phyloP scores from a whole-genome alignment of 768 basidiomycete species.

The Lanmaoa pseudosensibilis region DNA sequence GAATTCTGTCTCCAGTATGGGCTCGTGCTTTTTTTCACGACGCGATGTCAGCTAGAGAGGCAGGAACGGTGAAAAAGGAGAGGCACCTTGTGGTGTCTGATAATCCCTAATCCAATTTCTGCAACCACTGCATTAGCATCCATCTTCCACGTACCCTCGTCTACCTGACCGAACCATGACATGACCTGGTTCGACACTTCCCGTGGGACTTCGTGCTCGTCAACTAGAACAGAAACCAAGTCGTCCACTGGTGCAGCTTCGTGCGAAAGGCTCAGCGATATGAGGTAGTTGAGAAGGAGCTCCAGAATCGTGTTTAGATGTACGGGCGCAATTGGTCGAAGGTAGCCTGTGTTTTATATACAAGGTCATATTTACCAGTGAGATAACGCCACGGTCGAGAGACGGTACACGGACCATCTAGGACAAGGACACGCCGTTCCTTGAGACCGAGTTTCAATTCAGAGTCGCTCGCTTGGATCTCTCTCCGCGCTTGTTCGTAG shows the following conservation, averaged over 20 bases:
- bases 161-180: slow-evolving; percentile 75
- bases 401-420: slow-evolving; percentile 51
- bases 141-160: slow-evolving; percentile 62
- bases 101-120: slow-evolving; percentile 75
- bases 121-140: slow-evolving; percentile 59
- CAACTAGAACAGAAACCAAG: slow-evolving; percentile 59
- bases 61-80: neutral
- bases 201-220: slow-evolving; percentile 70
- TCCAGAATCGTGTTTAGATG: slow-evolving; percentile 74
- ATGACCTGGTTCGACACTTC: slow-evolving; percentile 68
- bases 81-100: slow-evolving; percentile 59
- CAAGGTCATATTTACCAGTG: neutral
- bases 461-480: slow-evolving; percentile 79
- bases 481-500: slow-evolving; percentile 58
- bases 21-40: slow-evolving; percentile 47
- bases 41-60: neutral
- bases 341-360: slow-evolving; percentile 46
- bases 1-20: slow-evolving; percentile 57
- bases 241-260: slow-evolving; percentile 55
- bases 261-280: slow-evolving; percentile 58
- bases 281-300: slow-evolving; percentile 69
- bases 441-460: slow-evolving; percentile 68
- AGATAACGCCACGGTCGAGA: neutral
- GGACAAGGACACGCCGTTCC: slow-evolving; percentile 67
- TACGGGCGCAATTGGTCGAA: slow-evolving; percentile 68